Conservation (phyloP, 2,329 filamentous ascomycete genomes). For the Phaeophleospora eucalypticola region DNA sequence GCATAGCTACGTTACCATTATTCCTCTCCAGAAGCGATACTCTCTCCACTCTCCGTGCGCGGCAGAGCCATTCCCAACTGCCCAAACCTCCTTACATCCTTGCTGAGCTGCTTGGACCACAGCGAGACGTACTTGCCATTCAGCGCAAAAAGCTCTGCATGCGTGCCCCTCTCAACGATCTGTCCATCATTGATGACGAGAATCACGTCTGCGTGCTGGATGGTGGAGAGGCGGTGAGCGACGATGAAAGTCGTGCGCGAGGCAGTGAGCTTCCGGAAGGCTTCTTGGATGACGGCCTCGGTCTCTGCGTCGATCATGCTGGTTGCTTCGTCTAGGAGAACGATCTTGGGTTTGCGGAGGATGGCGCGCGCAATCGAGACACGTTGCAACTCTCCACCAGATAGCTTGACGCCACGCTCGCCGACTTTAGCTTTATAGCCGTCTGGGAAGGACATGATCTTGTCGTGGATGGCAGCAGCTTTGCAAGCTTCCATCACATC, state of each 20-base stretch:
- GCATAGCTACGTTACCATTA: too few species aligned
- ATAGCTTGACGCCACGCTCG: conserved; percentile 72
- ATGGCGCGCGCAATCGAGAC: conserved; percentile 71
- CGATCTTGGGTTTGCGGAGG: conserved; percentile 60
- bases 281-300: conserved; percentile 53
- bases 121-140: conserved; percentile 32
- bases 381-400: conserved; percentile 81
- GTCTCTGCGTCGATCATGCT: conserved; percentile 59
- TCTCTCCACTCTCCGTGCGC: too few species aligned
- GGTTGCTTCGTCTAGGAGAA: conserved; percentile 74
- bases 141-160: conserved; percentile 61
- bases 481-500: conserved; percentile 59
- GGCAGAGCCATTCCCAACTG: too few species aligned
- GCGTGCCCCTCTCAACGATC: conserved; percentile 70
- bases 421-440: conserved; percentile 72
- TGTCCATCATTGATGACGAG: conserved; percentile 68
- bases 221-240: conserved; percentile 70
- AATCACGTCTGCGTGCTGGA: conserved; percentile 74
- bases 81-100: too few species aligned
- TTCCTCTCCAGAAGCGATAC: too few species aligned
- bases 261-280: conserved; percentile 57
- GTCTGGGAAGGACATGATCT: conserved; percentile 58
- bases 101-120: conserved; percentile 33
- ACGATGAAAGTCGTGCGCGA: conserved; percentile 72
- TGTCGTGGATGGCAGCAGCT: conserved; percentile 61